Base-by-base conservation (phyloP, 1,284 basidiomycete genomes). In the Agaricales sp. region DNA sequence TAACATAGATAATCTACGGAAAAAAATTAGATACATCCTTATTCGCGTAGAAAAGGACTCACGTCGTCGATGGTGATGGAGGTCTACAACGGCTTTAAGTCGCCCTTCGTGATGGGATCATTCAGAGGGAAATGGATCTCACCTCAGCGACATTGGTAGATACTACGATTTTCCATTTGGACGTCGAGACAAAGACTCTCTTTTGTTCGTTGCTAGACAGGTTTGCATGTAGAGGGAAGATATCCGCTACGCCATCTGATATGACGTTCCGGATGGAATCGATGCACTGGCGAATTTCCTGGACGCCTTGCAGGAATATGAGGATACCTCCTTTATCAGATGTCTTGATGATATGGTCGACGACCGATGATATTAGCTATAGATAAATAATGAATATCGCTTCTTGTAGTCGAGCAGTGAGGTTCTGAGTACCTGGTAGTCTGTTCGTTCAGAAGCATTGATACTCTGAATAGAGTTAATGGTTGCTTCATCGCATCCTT, bases 61-160 rank as follows among this genome's bases (percentile, higher is more conserved):
- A 94, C 77, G 57, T 94, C 92, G 57, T 93, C 87, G 54, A 97
- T 95, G 1, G 93, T 97, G 54, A 97, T 92, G 2, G 89, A 93
- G 1, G 93, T 96, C 78, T 96, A 69, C 6, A n/a, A 4, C 43
- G 63, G 56, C 35, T 48, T n/a, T 38, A 37, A 21, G 24, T 24
- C 46, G 26, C 52, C 48, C 6, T 47, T 30, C 13, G 14, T 24
- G 30, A 30, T 49, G 8, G 25, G 26, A 30, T 30, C 26, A 30
- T n/a, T n/a, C n/a, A n/a, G n/a, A n/a, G n/a, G n/a, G n/a, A 11
- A 44, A 48, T 21, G 23, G 19, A 6, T 14, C 6, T 30, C 55
- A 77, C 83, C 72, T 87, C 85, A 3, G 89, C 90, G 21, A 97
- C 89, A 57, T 96, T 96, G 4, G 93, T 96, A 1, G 92, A 77